Evolutionary conservation across 2,329 filamentous ascomycete genomes (phyloP).

Genomic region (Fusarium coicis): DNA sequence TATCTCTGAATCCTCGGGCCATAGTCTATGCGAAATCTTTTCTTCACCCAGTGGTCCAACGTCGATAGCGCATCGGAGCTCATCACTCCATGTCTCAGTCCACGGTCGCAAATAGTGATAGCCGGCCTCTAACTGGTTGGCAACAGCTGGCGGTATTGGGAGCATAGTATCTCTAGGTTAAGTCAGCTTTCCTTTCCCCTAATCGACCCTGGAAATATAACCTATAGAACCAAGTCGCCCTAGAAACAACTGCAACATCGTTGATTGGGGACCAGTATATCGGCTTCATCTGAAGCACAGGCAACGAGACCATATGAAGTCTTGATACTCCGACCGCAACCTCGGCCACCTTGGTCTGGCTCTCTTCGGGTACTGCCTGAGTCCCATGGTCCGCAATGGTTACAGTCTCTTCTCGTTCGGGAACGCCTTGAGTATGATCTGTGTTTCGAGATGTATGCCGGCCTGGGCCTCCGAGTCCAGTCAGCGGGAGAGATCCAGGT

Average conservation of each 20-base stretch:
- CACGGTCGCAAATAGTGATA: constrained; percentile 88
- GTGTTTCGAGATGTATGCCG: constrained; percentile 12
- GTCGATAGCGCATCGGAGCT: constrained; percentile 88
- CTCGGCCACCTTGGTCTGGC: constrained; percentile 55
- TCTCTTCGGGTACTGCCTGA: constrained; percentile 4
- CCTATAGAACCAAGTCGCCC: constrained; percentile 97
- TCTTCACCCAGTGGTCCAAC: constrained; percentile 91
- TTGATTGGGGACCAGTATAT: constrained; percentile 98
- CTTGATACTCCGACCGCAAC: constrained; percentile 91
- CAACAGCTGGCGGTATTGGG: constrained; percentile 84
- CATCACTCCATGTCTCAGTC: constrained; percentile 92
- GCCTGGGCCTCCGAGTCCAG: constrained; percentile 1
- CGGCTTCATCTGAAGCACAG: constrained; percentile 87
- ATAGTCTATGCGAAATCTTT: constrained; percentile 86
- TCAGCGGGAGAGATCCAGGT: constrained; percentile 15
- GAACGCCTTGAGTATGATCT: background rate
- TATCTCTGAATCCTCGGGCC: constrained; percentile 68
- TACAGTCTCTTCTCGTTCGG: constrained; percentile 10
- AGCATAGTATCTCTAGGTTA: constrained; percentile 81
- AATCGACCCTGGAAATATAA: constrained; percentile 37
- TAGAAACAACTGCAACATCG: constrained; percentile 82
- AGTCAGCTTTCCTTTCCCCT: constrained; percentile 26
- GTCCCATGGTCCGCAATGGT: constrained; percentile 13
- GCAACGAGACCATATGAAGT: constrained; percentile 87
- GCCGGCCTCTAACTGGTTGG: constrained; percentile 92